A percentile compares a stretch with the other conserved stretches of the same genome.
These are phyloP conservation scores for Corynascus novoguineensis DNA, from an alignment of 495 filamentous ascomycete genomes.

Conservation along the genomic window DNA sequence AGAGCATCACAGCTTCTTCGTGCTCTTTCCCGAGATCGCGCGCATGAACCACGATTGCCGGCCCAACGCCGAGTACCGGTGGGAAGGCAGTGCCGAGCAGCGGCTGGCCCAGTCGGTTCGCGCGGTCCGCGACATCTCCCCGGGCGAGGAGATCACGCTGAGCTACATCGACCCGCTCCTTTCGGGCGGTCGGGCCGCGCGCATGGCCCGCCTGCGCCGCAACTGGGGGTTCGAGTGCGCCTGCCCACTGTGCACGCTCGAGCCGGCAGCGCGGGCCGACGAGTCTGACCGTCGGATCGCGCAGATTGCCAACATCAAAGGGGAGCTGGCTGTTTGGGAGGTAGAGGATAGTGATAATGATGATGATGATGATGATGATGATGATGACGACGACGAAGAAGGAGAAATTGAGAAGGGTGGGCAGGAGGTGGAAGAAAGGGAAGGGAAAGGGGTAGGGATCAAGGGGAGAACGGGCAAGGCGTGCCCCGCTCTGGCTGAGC, in stretches of 20 bases:
- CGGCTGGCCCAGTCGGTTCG: slow-evolving; percentile 35
- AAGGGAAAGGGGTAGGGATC: too few relatives aligned
- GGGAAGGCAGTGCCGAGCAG: slow-evolving; percentile 28
- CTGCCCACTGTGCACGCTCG: slow-evolving; percentile 31
- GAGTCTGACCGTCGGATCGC: slow-evolving; percentile 33
- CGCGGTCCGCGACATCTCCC: slow-evolving; percentile 31
- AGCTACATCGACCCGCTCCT: slow-evolving; percentile 39
- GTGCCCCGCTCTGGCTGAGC: slow-evolving; percentile 33
- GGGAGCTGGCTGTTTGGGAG: neutral
- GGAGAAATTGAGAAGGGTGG: neutral
- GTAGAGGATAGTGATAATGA: neutral
- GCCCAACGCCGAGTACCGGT: slow-evolving; percentile 41
- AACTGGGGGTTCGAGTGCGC: slow-evolving; percentile 41
- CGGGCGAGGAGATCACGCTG: slow-evolving; percentile 37
- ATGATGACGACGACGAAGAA: neutral
- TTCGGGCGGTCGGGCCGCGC: slow-evolving; percentile 23
- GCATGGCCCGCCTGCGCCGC: slow-evolving; percentile 24
- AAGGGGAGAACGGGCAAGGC: too few relatives aligned
- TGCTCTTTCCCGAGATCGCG: slow-evolving; percentile 33
- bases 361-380: neutral
- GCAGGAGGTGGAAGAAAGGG: too few relatives aligned
- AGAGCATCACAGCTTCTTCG: slow-evolving; percentile 27
- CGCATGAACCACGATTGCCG: slow-evolving; percentile 44
- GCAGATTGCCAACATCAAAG: slow-evolving; percentile 27
- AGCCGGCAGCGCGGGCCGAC: slow-evolving; percentile 8